Base-by-base conservation (phyloP, 2,329 filamentous ascomycete genomes). In the Cadophora sp. region DNA sequence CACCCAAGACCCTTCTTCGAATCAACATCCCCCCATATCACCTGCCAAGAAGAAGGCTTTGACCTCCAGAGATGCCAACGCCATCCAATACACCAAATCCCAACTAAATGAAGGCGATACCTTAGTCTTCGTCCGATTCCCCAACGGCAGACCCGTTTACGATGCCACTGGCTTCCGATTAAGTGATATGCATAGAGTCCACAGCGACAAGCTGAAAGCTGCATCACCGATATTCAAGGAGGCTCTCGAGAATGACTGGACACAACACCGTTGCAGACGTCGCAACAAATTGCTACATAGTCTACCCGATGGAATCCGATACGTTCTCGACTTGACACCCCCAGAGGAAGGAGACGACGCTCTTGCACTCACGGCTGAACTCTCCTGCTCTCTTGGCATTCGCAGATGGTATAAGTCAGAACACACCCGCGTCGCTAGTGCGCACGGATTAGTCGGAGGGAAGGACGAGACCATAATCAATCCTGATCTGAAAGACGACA, bases 251-350 rank as follows among this genome's bases (percentile, higher is more conserved):
- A 80, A 82, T 0, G 77, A 78, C 8, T 78, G 79, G 11, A 83
- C 85, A 71, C 79, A 78, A 27, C 80, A 80, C 5, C 73, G 79
- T 19, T 76, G 75, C 46, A 79, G 82, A 26, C 80, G 79, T 16
- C 79, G 79, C 24, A 66, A 69, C 24, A 79, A 79, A 51, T 68
- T 69, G 46, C 14, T 70, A 12, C 31, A 66, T 11, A 19, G 43
- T 22, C 74, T 82, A 11, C 80, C 80, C 0, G 72, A 77, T 2
- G 84, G 82, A 0, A 79, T 91, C 73, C 83, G 83, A 67, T 91
- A 86, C 71, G 79, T 91, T 22, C 73, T 92, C 43, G 89, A 92
- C 71, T 80, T 92, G 14, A 91, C 88, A 0, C 89, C 89, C 0
- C 83, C 86, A 0, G 78, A 79, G 0, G 85, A 90, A 74, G 90